Evolutionary conservation across 176 grass and related monocot genomes (phyloP).

Genomic region (Echinochloa phyllopogon): DNA sequence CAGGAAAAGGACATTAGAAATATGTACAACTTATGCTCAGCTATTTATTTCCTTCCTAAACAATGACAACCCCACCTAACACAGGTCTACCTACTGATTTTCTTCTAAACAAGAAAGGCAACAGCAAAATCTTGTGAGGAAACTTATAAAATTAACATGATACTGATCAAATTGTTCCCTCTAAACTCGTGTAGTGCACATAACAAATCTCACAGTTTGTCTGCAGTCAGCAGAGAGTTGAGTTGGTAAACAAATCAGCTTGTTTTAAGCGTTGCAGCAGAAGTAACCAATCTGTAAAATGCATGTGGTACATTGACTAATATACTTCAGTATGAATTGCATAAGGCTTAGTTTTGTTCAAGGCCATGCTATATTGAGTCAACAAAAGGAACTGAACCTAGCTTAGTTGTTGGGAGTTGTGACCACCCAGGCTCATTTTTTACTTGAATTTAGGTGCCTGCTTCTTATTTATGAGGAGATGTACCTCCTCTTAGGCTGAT

Average conservation of each 20-base stretch:
- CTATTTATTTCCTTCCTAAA: not conserved
- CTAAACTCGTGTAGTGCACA: not conserved
- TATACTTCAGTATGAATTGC: not conserved
- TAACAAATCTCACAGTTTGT: not conserved
- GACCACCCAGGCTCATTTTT: no score
- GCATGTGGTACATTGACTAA: not conserved
- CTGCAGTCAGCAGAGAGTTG: not conserved
- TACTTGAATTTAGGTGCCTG: no score
- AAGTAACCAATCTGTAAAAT: slow-evolving; percentile 6
- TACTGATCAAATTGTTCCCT: not conserved
- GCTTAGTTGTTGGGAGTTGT: no score
- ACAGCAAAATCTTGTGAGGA: not conserved
- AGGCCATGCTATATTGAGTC: not conserved
- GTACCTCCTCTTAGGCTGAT: no score
- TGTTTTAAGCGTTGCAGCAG: slow-evolving; percentile 6
- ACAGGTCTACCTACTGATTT: not conserved
- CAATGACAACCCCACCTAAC: not conserved
- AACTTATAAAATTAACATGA: not conserved
- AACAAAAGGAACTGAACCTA: not conserved
- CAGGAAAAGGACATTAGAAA: not conserved
- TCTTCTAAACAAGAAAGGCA: not conserved
- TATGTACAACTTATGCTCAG: not conserved
- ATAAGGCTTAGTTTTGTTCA: not conserved
- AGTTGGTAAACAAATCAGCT: not conserved
- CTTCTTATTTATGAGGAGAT: no score